Conservation (phyloP, 176 grass and related monocot species). For the Canna indica region DNA sequence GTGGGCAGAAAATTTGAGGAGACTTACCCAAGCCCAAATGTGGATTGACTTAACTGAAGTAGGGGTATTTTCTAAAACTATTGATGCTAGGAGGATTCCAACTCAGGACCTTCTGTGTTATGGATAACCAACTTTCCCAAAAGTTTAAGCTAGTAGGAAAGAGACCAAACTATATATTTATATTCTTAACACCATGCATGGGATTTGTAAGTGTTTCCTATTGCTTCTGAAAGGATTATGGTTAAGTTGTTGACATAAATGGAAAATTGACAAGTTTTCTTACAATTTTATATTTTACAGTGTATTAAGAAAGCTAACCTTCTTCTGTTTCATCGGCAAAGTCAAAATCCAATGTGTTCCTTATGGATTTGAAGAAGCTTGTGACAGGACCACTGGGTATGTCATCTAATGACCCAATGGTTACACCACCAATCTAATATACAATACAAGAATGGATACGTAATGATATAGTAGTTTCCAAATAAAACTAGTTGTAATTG, state of each 20-base stretch:
- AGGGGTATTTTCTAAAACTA: too few relatives aligned
- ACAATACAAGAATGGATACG: slow-evolving; percentile 3
- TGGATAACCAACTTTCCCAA: too few relatives aligned
- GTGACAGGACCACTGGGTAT: slow-evolving; percentile 52
- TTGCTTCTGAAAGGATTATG: neutral
- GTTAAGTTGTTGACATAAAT: neutral
- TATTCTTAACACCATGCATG: neutral
- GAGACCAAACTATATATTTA: too few relatives aligned
- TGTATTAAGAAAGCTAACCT: slow-evolving; percentile 31
- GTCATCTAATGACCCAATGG: slow-evolving; percentile 81
- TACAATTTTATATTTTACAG: neutral
- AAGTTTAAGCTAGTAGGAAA: neutral
- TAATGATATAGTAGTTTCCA: neutral
- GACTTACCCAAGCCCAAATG: too few relatives aligned
- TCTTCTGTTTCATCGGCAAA: slow-evolving; percentile 69
- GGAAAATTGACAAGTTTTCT: neutral
- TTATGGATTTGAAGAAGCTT: slow-evolving; percentile 79
- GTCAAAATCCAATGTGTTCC: slow-evolving; percentile 92
- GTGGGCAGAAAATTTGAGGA: too few relatives aligned
- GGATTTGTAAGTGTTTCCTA: neutral
- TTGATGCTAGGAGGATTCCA: too few relatives aligned
- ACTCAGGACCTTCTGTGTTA: too few relatives aligned
- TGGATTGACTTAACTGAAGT: too few relatives aligned
- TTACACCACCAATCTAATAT: slow-evolving; percentile 61
- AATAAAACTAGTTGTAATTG: neutral